phyloP scores from a whole-genome alignment of 2,329 filamentous ascomycete species.

The Colletotrichum sansevieriae region DNA sequence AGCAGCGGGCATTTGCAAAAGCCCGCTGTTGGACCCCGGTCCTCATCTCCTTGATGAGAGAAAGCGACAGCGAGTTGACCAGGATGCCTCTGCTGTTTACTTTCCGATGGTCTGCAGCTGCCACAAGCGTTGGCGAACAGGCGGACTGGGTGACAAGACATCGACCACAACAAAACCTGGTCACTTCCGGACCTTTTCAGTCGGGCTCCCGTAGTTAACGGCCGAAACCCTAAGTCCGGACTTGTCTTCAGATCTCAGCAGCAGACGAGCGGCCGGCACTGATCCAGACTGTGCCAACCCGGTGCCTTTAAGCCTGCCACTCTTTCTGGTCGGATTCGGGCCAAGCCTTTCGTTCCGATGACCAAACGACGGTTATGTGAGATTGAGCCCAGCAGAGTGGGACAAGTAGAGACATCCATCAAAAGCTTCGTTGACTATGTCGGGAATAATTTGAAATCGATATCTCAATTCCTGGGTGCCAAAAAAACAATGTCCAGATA shows the following conservation, averaged over 20 bases:
- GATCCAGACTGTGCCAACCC: too few species aligned
- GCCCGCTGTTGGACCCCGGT: neutral
- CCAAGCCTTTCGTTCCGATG: slow-evolving; percentile 2
- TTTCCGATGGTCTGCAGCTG: neutral
- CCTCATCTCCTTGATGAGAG: neutral
- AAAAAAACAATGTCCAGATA: too few species aligned
- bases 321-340: neutral
- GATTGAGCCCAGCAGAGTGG: neutral
- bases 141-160: too few species aligned
- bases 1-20: slow-evolving; percentile 7
- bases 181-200: too few species aligned
- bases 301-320: neutral
- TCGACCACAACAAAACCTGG: too few species aligned
- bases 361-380: slow-evolving; percentile 16
- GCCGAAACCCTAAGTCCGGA: too few species aligned
- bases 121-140: too few species aligned
- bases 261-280: too few species aligned
- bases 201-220: too few species aligned
- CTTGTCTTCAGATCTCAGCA: too few species aligned
- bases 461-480: too few species aligned
- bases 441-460: neutral
- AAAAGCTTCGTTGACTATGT: neutral
- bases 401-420: neutral
- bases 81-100: neutral
- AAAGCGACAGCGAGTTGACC: slow-evolving; percentile 12